These are phyloP conservation scores for Leptosphaerulina australis DNA, from an alignment of 2,329 filamentous ascomycete species.

Conservation along the genomic window DNA sequence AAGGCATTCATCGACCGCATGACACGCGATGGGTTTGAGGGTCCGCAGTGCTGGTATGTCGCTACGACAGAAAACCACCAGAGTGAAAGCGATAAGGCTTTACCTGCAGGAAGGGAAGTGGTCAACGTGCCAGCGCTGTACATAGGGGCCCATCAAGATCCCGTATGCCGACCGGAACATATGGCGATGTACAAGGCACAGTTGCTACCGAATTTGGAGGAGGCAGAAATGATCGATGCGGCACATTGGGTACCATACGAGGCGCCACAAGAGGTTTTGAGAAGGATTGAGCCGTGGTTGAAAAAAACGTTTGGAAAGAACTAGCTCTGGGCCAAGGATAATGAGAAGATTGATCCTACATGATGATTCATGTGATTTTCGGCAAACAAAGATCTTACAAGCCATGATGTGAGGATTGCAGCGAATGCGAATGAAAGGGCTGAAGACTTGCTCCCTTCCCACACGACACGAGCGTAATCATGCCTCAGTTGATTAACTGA, in stretches of 20 bases:
- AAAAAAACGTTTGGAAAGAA: slow-evolving; percentile 20
- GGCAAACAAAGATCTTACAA: too few relatives aligned
- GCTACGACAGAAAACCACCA: slow-evolving; percentile 34
- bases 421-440: too few relatives aligned
- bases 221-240: slow-evolving; percentile 40
- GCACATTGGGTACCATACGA: slow-evolving; percentile 48
- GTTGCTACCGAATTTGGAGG: slow-evolving; percentile 41
- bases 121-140: slow-evolving; percentile 49
- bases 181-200: slow-evolving; percentile 35
- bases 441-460: too few relatives aligned
- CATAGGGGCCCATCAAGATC: slow-evolving; percentile 43
- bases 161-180: slow-evolving; percentile 42
- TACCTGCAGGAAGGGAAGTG: slow-evolving; percentile 25
- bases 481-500: too few relatives aligned
- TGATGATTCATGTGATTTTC: too few relatives aligned
- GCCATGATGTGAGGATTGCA: too few relatives aligned
- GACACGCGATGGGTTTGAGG: slow-evolving; percentile 42
- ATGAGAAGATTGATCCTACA: too few relatives aligned
- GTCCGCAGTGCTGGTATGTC: slow-evolving; percentile 49
- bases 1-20: slow-evolving; percentile 46
- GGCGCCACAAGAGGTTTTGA: slow-evolving; percentile 40
- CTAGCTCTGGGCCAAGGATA: background rate
- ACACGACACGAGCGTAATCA: too few relatives aligned
- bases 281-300: slow-evolving; percentile 27
- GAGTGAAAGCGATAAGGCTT: slow-evolving; percentile 32